Evolutionary conservation across 768 basidiomycete genomes (phyloP), one percentile per base, ranked within the genome.

Genomic region (Polyporus arcularius): DNA sequence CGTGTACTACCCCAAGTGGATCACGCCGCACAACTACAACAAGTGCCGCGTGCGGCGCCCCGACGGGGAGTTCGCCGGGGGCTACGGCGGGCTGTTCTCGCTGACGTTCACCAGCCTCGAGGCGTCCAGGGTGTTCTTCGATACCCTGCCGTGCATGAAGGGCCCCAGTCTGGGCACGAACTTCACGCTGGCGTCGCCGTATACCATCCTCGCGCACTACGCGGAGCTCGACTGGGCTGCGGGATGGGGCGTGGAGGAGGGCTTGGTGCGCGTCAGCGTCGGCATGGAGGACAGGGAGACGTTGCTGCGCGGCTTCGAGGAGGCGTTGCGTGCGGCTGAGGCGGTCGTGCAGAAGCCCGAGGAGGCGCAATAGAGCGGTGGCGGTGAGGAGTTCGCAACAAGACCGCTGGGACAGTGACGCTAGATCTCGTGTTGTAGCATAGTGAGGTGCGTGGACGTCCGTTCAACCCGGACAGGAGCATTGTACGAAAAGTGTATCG

Each of bases 181-280:
- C 80, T 98, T 98, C 73, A 98, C 96, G 2, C 81, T 98, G 32
- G 94, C 94, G 35, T 95, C 88, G 65, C 96, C 96, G 28, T 98
- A 93, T 71, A 92, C 93, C 10, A 86, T 98, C 59, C 79, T 99
- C 28, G 96, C 92, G 40, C 96, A 98, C 73, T 98, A 86, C 65
- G 70, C 76, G 0, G 96, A 99, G 74, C 76, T 96, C 63, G 92
- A 90, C 40, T 99, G 96, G 96, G 96, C 96, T 15, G 87, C 84
- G 52, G 76, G 80, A 62, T 96, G 85, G 74, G 95, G 92, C 18
- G 92, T 99, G 12, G 92, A 96, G 68, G 77, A 78, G 55, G 87
- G 86, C 4, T 74, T 99, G 46, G 92, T 99, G 10, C 80, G 96
- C 60, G 83, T 98, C 35, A 94, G 90, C 64, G 86, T 97, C n/a